phyloP scores from a whole-genome alignment of 2,329 filamentous ascomycete species.

The Colletotrichum sp. region DNA sequence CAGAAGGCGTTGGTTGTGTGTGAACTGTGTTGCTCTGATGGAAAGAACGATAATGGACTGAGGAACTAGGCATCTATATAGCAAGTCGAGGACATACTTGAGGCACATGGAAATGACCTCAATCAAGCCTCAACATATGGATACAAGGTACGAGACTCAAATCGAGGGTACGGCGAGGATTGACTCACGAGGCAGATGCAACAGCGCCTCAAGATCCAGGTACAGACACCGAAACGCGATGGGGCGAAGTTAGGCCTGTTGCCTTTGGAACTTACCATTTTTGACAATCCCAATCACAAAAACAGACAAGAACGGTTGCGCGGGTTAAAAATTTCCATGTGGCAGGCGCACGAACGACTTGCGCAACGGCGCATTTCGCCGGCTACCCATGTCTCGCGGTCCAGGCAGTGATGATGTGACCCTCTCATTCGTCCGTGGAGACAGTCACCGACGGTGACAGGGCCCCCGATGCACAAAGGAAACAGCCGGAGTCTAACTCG shows the following conservation, averaged over 20 bases:
- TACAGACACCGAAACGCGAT: not conserved
- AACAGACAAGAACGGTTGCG: too few species aligned
- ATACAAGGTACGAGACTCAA: not conserved
- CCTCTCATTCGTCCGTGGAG: not conserved
- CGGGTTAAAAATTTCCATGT: not conserved
- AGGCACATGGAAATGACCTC: not conserved
- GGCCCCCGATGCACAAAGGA: not conserved
- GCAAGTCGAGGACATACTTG: not conserved
- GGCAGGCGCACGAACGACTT: not conserved
- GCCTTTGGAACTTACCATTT: not conserved
- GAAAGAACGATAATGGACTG: not conserved
- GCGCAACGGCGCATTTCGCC: not conserved
- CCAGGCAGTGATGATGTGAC: not conserved
- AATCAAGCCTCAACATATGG: not conserved
- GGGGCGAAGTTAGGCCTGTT: not conserved
- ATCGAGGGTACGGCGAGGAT: not conserved
- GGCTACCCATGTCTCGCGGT: not conserved
- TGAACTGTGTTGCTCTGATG: not conserved
- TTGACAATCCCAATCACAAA: too few species aligned
- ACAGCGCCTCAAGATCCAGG: not conserved
- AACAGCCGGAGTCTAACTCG: not conserved
- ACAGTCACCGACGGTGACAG: not conserved
- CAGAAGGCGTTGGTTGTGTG: not conserved
- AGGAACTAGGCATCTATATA: not conserved
- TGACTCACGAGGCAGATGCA: conserved; percentile 1